Evolutionary conservation across 177 flowering plant genomes (phyloP), one percentile per base, ranked within the genome.

Genomic region (Vitis hybrid): DNA sequence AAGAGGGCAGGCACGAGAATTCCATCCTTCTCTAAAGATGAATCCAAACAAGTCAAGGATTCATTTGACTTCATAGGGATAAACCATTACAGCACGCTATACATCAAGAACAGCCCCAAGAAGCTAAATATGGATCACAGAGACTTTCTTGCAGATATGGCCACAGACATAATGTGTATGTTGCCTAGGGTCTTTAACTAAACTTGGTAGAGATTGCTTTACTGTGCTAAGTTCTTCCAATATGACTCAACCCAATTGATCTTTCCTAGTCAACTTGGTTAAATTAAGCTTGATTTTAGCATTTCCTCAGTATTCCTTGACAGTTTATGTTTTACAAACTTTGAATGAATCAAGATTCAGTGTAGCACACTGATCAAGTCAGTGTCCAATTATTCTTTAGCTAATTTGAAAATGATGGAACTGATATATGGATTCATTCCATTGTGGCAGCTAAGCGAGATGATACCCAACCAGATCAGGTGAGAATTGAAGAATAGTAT

Each of bases 61-160:
- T 78, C 92, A 62, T 67, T 59, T 29, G 95, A 86, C 73, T 90
- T 88, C 53, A 26, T 90, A 15, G 95, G 87, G 22, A 0, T 90
- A 51, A 87, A 82, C 55, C 82, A 88, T 62, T 88, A 88, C 64
- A 3, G 1, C n/a, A 56, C 77, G n/a, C 0, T 45, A 2, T 10
- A 63, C 14, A n/a, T 79, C 39, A 78, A 74, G 66, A 80, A 90
- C 63, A 57, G 66, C 11, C 13, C 86, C 6, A 33, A 22, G 67
- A 77, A 62, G 29, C 76, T 72, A 49, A 57, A 59, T 5, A 48
- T 1, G 16, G 70, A 76, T n/a, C 71, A 10, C 33, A 71, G 83
- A 75, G 87, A 84, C 52, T 67, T 59, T 9, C 1, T 9, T 3
- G 62, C 52, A 14, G 91, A 86, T 56, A 69, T 68, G 73, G 87